Base-by-base conservation (phyloP, 176 grass and related monocot species). In the Ananas comosus region DNA sequence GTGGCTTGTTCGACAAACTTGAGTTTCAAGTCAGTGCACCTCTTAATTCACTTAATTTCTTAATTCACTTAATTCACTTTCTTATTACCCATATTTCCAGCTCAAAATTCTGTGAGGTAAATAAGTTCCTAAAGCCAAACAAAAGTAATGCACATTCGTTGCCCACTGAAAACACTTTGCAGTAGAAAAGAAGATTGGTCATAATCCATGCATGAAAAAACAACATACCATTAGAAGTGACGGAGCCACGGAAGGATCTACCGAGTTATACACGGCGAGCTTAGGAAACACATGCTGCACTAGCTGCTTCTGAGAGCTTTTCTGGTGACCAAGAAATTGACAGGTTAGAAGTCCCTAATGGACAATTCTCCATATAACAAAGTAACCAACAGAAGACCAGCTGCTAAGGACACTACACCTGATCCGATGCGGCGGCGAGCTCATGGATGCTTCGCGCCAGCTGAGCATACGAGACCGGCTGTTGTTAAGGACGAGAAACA, bases 221-320 rank as follows among this genome's bases (percentile, higher is more conserved):
- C 48, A 9, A 50, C 64, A 79, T 88, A 93, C 94, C 94, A 99
- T 93, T 56, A 99, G 84, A 81, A 99, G 94, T 33, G 94, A 99
- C 47, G 94, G 94, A 80, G 94, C 94, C 49, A 99, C 94, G 24
- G 94, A 99, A 79, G 94, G 94, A 88, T 99, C 94, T 51, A 99
- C 94, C 14, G 94, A 99, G 83, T 99, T 99, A 74, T 99, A 99
- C 72, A 99, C 94, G 11, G 94, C 94, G 3, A 99, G 89, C 82
- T 99, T 99, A 11, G 94, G 94, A 57, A 99, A 99, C 51, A 99
- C 94, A 25, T 91, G 83, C 66, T 89, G 83, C 24, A 99, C 78
- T 13, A 99, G 85, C 83, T 93, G 86, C 80, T 81, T 90, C 78
- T 93, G 94, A n/a, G 94, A 99, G 74, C 76, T 90, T 93, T 93